phyloP scores from a whole-genome alignment of 768 basidiomycete genomes.

The Tylopilus sp. region DNA sequence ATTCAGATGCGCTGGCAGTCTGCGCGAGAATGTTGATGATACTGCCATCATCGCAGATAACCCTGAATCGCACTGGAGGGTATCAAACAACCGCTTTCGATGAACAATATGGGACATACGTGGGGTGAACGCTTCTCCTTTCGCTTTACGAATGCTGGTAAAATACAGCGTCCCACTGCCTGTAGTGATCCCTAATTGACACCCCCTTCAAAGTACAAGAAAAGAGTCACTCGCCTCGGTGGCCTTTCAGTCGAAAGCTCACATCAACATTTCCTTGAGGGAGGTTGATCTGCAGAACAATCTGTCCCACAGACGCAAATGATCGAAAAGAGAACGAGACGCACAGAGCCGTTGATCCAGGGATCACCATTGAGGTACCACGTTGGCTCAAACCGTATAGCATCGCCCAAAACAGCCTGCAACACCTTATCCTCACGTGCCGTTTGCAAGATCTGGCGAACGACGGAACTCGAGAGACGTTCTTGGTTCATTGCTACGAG shows the following conservation, averaged over 20 bases:
- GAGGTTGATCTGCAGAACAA: constrained; percentile 54
- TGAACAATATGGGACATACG: constrained; percentile 34
- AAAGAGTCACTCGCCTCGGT: constrained; percentile 46
- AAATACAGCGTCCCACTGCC: constrained; percentile 79
- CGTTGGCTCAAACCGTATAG: constrained; percentile 35
- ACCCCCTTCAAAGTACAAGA: background rate
- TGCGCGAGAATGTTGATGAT: constrained; percentile 35
- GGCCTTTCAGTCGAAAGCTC: constrained; percentile 71
- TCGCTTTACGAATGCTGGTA: constrained; percentile 75
- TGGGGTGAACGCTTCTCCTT: constrained; percentile 66
- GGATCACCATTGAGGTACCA: constrained; percentile 75
- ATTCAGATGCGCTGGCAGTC: background rate
- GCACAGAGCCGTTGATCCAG: constrained; percentile 62
- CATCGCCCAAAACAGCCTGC: constrained; percentile 57
- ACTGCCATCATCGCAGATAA: constrained; percentile 60
- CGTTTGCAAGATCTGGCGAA: constrained; percentile 60
- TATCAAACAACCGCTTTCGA: background rate
- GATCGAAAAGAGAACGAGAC: constrained; percentile 7
- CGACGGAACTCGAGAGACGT: constrained; percentile 71
- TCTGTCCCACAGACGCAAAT: background rate
- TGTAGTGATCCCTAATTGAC: constrained; percentile 21
- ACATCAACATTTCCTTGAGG: constrained; percentile 76
- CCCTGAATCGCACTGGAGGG: constrained; percentile 57
- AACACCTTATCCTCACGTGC: constrained; percentile 52
- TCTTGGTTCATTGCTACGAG: constrained; percentile 73